Conservation (phyloP, 2,329 filamentous ascomycete genomes). For the Ophiostoma ulmi region DNA sequence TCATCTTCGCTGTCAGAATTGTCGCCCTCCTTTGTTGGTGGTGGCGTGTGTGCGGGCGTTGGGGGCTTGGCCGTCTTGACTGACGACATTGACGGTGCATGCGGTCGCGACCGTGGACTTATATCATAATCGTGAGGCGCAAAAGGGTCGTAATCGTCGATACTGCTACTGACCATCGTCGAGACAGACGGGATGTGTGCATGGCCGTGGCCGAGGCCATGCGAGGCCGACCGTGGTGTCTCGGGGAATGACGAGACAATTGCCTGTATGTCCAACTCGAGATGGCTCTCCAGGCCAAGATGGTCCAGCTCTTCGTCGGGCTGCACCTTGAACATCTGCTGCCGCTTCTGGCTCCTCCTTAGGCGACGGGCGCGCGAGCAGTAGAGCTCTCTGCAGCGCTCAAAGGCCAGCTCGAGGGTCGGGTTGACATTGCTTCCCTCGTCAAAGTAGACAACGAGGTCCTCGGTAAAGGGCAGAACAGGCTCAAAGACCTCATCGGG, state of each 20-base stretch:
- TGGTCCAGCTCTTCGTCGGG: not conserved
- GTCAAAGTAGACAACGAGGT: slow-evolving; percentile 52
- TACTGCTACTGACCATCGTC: not conserved
- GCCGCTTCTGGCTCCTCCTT: not conserved
- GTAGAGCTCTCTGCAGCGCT: slow-evolving; percentile 38
- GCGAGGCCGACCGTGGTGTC: slow-evolving; percentile 16
- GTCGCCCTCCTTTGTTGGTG: slow-evolving; percentile 31
- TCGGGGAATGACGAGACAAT: slow-evolving; percentile 15
- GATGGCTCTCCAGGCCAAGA: not conserved
- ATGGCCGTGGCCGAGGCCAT: not conserved
- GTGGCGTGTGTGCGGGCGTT: slow-evolving; percentile 32
- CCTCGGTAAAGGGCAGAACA: slow-evolving; percentile 50
- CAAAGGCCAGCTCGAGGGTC: slow-evolving; percentile 44
- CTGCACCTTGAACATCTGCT: slow-evolving; percentile 6
- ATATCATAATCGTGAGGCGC: slow-evolving; percentile 23
- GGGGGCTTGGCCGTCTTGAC: slow-evolving; percentile 23
- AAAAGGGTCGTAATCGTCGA: slow-evolving; percentile 47
- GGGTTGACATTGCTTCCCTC: slow-evolving; percentile 38
- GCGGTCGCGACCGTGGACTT: not conserved
- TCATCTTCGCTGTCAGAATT: slow-evolving; percentile 18
- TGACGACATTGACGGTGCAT: slow-evolving; percentile 2
- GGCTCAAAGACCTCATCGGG: slow-evolving; percentile 34
- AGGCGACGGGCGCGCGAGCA: slow-evolving; percentile 2
- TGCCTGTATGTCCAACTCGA: slow-evolving; percentile 2
- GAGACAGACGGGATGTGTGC: not conserved